These are phyloP conservation scores for Wickerhamomyces subpelliculosus DNA, from an alignment of 805 yeast species.

Conservation along the genomic window DNA sequence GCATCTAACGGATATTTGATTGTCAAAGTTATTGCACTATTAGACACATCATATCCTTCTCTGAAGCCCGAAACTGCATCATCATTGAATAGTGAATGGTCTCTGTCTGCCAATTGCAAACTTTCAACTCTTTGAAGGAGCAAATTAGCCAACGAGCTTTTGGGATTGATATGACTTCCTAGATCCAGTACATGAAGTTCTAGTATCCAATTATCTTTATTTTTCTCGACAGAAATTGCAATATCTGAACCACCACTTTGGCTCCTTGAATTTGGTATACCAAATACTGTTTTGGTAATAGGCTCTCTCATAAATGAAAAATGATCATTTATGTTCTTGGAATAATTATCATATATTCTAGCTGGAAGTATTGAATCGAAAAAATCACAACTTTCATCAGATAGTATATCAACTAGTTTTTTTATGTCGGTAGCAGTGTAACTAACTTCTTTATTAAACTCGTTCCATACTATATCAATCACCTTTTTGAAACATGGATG, in stretches of 20 bases:
- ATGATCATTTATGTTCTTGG: not conserved
- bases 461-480: too few relatives aligned
- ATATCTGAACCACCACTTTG: not conserved
- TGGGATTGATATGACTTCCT: conserved; percentile 28
- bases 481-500: not conserved
- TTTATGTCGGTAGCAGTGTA: too few relatives aligned
- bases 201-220: conserved; percentile 17
- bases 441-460: too few relatives aligned
- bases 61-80: not conserved
- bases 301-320: not conserved
- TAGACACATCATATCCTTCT: not conserved
- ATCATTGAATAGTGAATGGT: not conserved
- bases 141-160: conserved; percentile 12
- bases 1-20: not conserved
- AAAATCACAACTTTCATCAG: not conserved
- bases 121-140: too few relatives aligned
- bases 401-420: too few relatives aligned
- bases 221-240: not conserved
- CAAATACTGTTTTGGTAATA: not conserved
- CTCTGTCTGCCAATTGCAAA: not conserved
- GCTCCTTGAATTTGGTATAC: not conserved
- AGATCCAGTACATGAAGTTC: conserved; percentile 38
- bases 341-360: not conserved
- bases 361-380: not conserved
- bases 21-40: not conserved